A percentile compares a stretch with the other conserved stretches of the same genome.
phyloP scores from a whole-genome alignment of 805 yeast genomes.

The Candida ortonii region DNA sequence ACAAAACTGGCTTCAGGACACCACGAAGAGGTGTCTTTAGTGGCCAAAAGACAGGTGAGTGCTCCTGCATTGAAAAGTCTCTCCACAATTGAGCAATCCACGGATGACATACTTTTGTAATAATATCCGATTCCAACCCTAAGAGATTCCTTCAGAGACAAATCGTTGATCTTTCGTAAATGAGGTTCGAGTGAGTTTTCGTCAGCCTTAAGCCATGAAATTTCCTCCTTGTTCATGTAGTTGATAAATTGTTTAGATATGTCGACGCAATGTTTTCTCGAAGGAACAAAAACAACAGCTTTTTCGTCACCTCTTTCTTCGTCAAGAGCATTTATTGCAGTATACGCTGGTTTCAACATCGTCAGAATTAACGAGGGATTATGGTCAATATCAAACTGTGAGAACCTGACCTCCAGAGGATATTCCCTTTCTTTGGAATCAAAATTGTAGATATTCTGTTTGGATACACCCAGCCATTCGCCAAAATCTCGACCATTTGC shows the following conservation, averaged over 20 bases:
- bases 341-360: slow-evolving; percentile 49
- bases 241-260: slow-evolving; percentile 45
- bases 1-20: slow-evolving; percentile 55
- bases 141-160: slow-evolving; percentile 41
- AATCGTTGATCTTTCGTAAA: slow-evolving; percentile 46
- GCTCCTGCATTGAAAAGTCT: slow-evolving; percentile 49
- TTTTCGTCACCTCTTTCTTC: slow-evolving; percentile 30
- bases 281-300: slow-evolving; percentile 55
- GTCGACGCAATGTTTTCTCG: slow-evolving; percentile 52
- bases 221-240: slow-evolving; percentile 31
- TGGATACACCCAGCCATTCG: slow-evolving; percentile 79
- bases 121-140: slow-evolving; percentile 62
- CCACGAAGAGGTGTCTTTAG: slow-evolving; percentile 52
- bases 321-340: slow-evolving; percentile 36
- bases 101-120: slow-evolving; percentile 52
- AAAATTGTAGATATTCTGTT: slow-evolving; percentile 63
- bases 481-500: slow-evolving; percentile 77
- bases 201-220: slow-evolving; percentile 41
- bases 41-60: slow-evolving; percentile 55
- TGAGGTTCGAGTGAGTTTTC: slow-evolving; percentile 38
- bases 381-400: slow-evolving; percentile 44
- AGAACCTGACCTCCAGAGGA: slow-evolving; percentile 58
- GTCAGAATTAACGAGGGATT: slow-evolving; percentile 51
- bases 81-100: slow-evolving; percentile 56
- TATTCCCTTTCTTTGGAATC: slow-evolving; percentile 56